A percentile compares a stretch with the other conserved stretches of the same genome.
phyloP scores from a whole-genome alignment of 495 filamentous ascomycete genomes.

The Margaritispora aquatica region DNA sequence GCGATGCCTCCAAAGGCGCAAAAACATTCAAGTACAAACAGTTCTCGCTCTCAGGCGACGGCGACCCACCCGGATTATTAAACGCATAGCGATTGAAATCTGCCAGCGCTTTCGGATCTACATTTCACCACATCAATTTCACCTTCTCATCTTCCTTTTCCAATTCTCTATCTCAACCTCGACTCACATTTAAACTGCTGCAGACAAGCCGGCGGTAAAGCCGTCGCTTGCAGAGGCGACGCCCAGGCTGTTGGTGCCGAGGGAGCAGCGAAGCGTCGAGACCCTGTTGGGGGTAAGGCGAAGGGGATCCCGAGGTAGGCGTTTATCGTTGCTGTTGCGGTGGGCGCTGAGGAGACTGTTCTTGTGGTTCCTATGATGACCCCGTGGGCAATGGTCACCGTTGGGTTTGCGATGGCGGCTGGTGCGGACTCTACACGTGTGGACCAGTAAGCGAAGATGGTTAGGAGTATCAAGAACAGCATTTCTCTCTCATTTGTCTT shows the following conservation, averaged over 20 bases:
- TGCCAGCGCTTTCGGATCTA: neutral
- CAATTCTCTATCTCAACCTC: no score
- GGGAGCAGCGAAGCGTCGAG: neutral
- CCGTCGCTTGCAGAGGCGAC: neutral
- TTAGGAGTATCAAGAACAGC: no score
- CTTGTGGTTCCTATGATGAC: neutral
- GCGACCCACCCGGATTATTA: neutral
- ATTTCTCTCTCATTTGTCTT: no score
- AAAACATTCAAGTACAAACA: slow-evolving; percentile 6
- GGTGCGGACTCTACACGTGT: neutral
- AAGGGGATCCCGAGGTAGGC: neutral
- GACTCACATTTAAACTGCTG: neutral
- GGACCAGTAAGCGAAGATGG: neutral
- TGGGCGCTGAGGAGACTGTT: neutral
- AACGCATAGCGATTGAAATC: neutral
- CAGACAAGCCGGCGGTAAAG: neutral
- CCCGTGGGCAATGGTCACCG: neutral
- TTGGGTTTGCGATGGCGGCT: neutral
- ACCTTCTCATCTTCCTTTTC: no score
- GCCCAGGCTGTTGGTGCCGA: neutral
- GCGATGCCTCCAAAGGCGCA: neutral
- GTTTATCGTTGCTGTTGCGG: neutral
- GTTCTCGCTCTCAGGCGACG: slow-evolving; percentile 1
- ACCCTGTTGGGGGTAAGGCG: neutral
- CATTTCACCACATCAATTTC: no score